Percentiles rank a stretch among this genome's conserved stretches.
Conservation (phyloP, 495 filamentous ascomycete species). For the Delitschia confertaspora region DNA sequence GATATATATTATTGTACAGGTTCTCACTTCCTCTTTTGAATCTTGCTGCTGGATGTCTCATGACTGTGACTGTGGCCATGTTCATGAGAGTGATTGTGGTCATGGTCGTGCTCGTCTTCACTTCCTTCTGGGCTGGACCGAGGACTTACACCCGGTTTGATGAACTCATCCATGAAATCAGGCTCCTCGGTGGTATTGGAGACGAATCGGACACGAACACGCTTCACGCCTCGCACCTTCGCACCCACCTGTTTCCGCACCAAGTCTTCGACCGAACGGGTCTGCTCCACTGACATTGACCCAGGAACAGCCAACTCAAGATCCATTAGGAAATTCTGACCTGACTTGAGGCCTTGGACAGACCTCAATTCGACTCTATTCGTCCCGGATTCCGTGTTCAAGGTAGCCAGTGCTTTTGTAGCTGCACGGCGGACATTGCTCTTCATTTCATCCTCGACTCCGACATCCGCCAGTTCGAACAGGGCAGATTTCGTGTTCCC, state of each 20-base stretch:
- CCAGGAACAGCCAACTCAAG: conserved; percentile 71
- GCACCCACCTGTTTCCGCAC: conserved; percentile 60
- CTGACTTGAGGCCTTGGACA: conserved; percentile 81
- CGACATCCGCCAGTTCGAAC: conserved; percentile 80
- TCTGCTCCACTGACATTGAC: conserved; percentile 59
- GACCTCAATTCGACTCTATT: conserved; percentile 55
- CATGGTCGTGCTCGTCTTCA: conserved; percentile 36
- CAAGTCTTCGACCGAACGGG: conserved; percentile 57
- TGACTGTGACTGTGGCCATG: conserved; percentile 33
- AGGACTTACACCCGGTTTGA: conserved; percentile 54
- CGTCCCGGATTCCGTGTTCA: conserved; percentile 30
- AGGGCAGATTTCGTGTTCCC: conserved; percentile 74
- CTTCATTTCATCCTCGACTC: conserved; percentile 75
- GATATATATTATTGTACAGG: conserved; percentile 22
- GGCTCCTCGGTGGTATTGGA: conserved; percentile 45
- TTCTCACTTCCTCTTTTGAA: conserved; percentile 28
- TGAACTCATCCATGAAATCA: conserved; percentile 69
- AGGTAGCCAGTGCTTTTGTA: conserved; percentile 46
- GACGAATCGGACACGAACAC: conserved; percentile 73
- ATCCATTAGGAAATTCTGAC: conserved; percentile 90
- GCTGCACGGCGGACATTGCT: conserved; percentile 55
- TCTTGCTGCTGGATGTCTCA: conserved; percentile 27
- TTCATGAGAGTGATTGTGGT: conserved; percentile 38
- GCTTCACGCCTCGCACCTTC: conserved; percentile 71
- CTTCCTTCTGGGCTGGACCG: conserved; percentile 60